These are phyloP conservation scores for Ogataea nitratoaversa DNA, from an alignment of 805 yeast species.

Conservation along the genomic window DNA sequence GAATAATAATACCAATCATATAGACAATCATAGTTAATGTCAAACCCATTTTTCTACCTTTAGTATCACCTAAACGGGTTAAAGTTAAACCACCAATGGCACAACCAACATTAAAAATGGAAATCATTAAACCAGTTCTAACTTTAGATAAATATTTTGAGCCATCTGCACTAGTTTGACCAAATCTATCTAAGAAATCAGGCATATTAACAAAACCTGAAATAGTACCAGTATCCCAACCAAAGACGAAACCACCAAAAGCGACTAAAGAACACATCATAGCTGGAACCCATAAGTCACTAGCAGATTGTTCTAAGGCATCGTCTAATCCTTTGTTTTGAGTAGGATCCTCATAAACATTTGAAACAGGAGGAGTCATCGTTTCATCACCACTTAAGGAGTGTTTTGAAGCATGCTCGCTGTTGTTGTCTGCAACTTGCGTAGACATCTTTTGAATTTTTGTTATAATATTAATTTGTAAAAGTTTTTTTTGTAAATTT, in stretches of 20 bases:
- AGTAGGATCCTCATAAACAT: slow-evolving; percentile 21
- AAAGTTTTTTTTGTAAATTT: too few species aligned
- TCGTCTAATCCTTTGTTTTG: slow-evolving; percentile 6
- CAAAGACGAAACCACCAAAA: slow-evolving; percentile 74
- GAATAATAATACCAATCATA: slow-evolving; percentile 57
- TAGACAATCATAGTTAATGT: slow-evolving; percentile 51
- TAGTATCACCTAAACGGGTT: slow-evolving; percentile 52
- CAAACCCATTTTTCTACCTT: slow-evolving; percentile 58
- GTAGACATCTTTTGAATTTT: slow-evolving; percentile 1
- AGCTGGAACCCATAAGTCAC: slow-evolving; percentile 23
- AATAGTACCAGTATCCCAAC: slow-evolving; percentile 77
- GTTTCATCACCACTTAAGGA: not conserved
- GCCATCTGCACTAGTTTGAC: slow-evolving; percentile 39
- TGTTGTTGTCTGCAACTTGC: not conserved
- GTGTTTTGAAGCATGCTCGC: slow-evolving; percentile 2
- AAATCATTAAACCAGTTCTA: slow-evolving; percentile 61
- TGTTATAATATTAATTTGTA: too few species aligned
- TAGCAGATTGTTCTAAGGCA: slow-evolving; percentile 12
- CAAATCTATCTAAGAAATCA: slow-evolving; percentile 53
- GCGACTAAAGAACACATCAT: slow-evolving; percentile 51
- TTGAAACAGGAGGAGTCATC: slow-evolving; percentile 18
- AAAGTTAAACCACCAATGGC: slow-evolving; percentile 66
- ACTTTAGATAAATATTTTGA: slow-evolving; percentile 42
- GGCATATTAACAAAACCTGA: slow-evolving; percentile 66
- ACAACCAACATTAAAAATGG: slow-evolving; percentile 69